Evolutionary conservation across 2,329 filamentous ascomycete genomes (phyloP).

Genomic region (Microsporum canis): DNA sequence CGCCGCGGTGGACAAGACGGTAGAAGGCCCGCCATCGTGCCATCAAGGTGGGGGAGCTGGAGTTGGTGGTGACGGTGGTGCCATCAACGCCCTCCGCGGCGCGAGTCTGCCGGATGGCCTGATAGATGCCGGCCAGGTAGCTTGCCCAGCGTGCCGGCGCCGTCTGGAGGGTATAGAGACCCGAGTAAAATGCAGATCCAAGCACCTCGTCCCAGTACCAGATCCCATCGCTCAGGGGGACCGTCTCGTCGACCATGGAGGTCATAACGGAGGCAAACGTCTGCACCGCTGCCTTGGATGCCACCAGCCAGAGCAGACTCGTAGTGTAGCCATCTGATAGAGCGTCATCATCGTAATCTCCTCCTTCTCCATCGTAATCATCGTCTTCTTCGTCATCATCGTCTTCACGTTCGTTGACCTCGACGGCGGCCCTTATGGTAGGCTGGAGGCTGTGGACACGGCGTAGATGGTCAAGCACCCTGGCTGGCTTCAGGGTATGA

Average conservation of each 20-base stretch:
- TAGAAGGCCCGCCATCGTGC: slow-evolving; percentile 58
- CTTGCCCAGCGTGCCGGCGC: slow-evolving; percentile 64
- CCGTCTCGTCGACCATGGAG: slow-evolving; percentile 68
- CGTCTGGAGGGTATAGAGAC: slow-evolving; percentile 75
- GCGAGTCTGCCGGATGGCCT: slow-evolving; percentile 36
- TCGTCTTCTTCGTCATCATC: neutral
- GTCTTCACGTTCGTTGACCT: neutral
- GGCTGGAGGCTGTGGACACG: slow-evolving; percentile 39
- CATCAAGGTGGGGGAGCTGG: slow-evolving; percentile 19
- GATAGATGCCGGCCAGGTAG: slow-evolving; percentile 59
- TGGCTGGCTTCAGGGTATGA: neutral
- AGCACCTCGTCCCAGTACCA: slow-evolving; percentile 94
- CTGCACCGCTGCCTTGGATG: slow-evolving; percentile 87
- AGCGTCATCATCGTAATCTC: slow-evolving; percentile 18
- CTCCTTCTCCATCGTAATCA: slow-evolving; percentile 5
- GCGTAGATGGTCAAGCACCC: slow-evolving; percentile 48
- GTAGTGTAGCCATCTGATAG: slow-evolving; percentile 47
- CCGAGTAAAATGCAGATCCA: slow-evolving; percentile 64
- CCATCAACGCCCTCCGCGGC: slow-evolving; percentile 8
- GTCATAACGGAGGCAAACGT: slow-evolving; percentile 71
- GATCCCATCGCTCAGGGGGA: slow-evolving; percentile 72
- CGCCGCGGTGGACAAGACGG: slow-evolving; percentile 61
- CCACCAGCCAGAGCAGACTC: slow-evolving; percentile 80
- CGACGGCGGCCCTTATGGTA: slow-evolving; percentile 6
- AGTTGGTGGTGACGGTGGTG: slow-evolving; percentile 9